Conservation (phyloP, 257 asterid genomes). For the Datura wrightii region DNA sequence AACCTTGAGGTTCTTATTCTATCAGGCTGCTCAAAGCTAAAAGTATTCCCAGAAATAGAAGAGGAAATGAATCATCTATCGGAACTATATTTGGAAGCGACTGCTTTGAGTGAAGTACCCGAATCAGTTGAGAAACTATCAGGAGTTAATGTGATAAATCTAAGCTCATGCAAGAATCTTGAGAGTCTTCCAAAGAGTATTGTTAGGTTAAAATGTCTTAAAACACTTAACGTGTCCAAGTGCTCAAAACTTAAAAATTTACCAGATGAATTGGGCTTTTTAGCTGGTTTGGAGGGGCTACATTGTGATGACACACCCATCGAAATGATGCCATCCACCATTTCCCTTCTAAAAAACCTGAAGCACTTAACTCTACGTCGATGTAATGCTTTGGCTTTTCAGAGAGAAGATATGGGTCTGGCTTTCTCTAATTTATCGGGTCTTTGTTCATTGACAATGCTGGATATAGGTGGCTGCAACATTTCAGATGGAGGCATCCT, state of each 20-base stretch:
- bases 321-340: neutral
- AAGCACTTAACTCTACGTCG: slow-evolving; percentile 26
- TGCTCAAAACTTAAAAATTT: slow-evolving; percentile 26
- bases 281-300: slow-evolving; percentile 20
- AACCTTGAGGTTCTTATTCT: slow-evolving; percentile 19
- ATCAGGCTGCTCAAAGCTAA: slow-evolving; percentile 30
- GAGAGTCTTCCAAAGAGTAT: slow-evolving; percentile 1
- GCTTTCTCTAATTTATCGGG: neutral
- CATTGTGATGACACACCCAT: slow-evolving; percentile 18
- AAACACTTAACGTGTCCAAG: neutral
- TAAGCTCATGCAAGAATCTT: slow-evolving; percentile 15
- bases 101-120: slow-evolving; percentile 17
- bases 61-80: neutral
- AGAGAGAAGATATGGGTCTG: neutral
- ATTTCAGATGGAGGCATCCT: slow-evolving; percentile 25
- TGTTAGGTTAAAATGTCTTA: neutral
- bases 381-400: neutral
- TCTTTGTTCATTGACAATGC: slow-evolving; percentile 26
- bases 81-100: neutral
- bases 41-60: slow-evolving; percentile 22
- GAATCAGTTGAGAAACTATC: neutral
- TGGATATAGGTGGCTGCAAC: slow-evolving; percentile 29
- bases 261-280: slow-evolving; percentile 18
- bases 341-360: slow-evolving; percentile 19
- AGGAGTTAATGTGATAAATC: neutral